Evolutionary conservation across 805 yeast genomes (phyloP).

Genomic region (Ascoidea rubescens): DNA sequence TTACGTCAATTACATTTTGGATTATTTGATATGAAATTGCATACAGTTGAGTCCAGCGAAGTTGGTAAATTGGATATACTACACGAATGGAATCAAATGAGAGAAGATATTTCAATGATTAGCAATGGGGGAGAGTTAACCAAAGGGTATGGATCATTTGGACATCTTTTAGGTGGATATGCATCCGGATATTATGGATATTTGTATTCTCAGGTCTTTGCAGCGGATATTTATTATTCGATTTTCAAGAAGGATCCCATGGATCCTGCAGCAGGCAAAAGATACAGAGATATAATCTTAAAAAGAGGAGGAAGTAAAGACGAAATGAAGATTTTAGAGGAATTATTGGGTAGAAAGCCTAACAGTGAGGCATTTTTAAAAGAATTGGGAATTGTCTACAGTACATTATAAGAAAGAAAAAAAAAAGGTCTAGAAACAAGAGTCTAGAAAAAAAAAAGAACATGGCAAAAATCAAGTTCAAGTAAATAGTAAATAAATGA

Average conservation of each 20-base stretch:
- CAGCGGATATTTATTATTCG: slow-evolving; percentile 67
- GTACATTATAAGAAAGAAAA: background rate
- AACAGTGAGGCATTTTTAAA: slow-evolving; percentile 55
- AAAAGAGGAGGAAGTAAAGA: slow-evolving; percentile 65
- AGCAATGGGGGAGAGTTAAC: slow-evolving; percentile 38
- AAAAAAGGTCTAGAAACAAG: too few species aligned
- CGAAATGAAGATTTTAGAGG: slow-evolving; percentile 47
- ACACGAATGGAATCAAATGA: slow-evolving; percentile 45
- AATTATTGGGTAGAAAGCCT: slow-evolving; percentile 66
- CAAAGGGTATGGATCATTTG: slow-evolving; percentile 66
- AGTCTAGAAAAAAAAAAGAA: too few species aligned
- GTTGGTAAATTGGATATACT: slow-evolving; percentile 33
- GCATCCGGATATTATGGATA: slow-evolving; percentile 83
- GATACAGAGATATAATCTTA: slow-evolving; percentile 57
- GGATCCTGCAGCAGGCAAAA: slow-evolving; percentile 43
- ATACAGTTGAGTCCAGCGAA: slow-evolving; percentile 28
- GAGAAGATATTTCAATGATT: slow-evolving; percentile 48
- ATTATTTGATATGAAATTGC: slow-evolving; percentile 61
- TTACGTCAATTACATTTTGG: slow-evolving; percentile 73
- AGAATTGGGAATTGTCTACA: slow-evolving; percentile 37
- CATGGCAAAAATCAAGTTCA: too few species aligned
- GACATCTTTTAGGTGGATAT: slow-evolving; percentile 75
- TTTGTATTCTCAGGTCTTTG: slow-evolving; percentile 75
- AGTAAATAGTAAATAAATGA: too few species aligned
- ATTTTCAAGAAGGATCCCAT: slow-evolving; percentile 57